Conservation (phyloP, 192 early-diverging fungal genomes). For the Coemansia aciculifera region DNA sequence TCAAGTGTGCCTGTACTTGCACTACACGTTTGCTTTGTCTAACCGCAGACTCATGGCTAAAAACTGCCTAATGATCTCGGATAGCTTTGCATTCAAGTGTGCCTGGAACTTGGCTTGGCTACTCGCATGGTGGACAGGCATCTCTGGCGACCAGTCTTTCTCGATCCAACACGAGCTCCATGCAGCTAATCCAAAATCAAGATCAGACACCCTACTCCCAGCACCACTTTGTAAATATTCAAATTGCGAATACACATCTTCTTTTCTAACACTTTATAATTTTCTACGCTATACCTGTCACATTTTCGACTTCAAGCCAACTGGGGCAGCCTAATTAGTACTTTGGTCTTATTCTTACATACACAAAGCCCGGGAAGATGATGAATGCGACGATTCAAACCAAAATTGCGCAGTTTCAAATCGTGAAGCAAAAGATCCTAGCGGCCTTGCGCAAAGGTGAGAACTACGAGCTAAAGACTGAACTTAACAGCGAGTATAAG, state of each 20-base stretch:
- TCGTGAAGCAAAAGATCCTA: conserved; percentile 53
- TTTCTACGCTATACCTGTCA: neutral
- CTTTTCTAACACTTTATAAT: neutral
- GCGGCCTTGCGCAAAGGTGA: conserved; percentile 64
- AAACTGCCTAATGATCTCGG: conserved; percentile 15
- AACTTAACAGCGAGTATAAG: conserved; percentile 96
- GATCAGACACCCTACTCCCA: neutral
- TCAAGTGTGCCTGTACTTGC: neutral
- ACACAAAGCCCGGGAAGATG: conserved; percentile 26
- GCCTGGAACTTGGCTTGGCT: conserved; percentile 9
- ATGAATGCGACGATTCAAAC: conserved; percentile 55
- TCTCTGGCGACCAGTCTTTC: neutral
- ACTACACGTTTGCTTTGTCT: conserved; percentile 18
- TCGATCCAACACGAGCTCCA: neutral
- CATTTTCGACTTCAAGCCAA: neutral
- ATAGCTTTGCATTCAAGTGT: conserved; percentile 39
- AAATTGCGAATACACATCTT: no score
- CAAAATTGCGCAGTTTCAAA: conserved; percentile 52
- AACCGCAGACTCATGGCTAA: conserved; percentile 24
- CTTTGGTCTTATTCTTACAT: neutral
- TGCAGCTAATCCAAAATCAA: neutral
- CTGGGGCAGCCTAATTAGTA: neutral
- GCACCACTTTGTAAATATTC: neutral
- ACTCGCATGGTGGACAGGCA: neutral
- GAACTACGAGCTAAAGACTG: conserved; percentile 96